Evolutionary conservation across 176 grass and related monocot genomes (phyloP), one percentile per base, ranked within the genome.

Genomic region (Triticum dicoccoides): DNA sequence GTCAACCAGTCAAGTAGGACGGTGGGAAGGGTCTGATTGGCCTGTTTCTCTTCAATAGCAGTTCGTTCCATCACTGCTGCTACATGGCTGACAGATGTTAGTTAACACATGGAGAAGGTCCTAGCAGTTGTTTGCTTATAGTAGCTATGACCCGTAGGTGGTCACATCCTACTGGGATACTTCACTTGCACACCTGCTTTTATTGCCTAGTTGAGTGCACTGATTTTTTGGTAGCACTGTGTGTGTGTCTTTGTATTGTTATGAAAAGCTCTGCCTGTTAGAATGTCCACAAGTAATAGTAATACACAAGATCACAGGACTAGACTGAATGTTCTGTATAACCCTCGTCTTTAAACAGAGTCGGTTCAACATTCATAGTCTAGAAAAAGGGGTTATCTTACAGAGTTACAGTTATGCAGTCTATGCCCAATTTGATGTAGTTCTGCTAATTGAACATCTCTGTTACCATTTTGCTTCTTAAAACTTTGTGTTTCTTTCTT

Each of bases 391-490:
- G 49, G 12, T 30, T 23, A 24, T 56, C n/a, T 82, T 58, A 56
- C 15, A 54, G 51, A 54, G 51, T 52, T 54, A 54, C 35, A 8
- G 52, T 15, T 52, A 68, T 70, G 80, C 65, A 37, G 18, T 35
- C 1, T 10, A n/a, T 37, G 30, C 21, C 58, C 45, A 76, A 66
- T 38, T 44, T 65, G 27, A 56, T 14, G 13, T 75, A 51, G 3
- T 23, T 49, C 61, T 77, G 42, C 81, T 45, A 18, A 77, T 77
- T 47, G 62, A 83, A 84, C 39, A 71, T 34, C 49, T 70, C 6
- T 41, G 10, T 3, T 32, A 67, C 12, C 29, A 10, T 47, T 61
- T 66, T 76, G 24, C 44, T 29, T 56, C 23, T 39, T 17, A 51
- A 5, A 63, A 21, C 8, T 78, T 73, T 67, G 29, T 8, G 5